Evolutionary conservation across 2,329 filamentous ascomycete genomes (phyloP).

Genomic region (Beauveria rudraprayagi): DNA sequence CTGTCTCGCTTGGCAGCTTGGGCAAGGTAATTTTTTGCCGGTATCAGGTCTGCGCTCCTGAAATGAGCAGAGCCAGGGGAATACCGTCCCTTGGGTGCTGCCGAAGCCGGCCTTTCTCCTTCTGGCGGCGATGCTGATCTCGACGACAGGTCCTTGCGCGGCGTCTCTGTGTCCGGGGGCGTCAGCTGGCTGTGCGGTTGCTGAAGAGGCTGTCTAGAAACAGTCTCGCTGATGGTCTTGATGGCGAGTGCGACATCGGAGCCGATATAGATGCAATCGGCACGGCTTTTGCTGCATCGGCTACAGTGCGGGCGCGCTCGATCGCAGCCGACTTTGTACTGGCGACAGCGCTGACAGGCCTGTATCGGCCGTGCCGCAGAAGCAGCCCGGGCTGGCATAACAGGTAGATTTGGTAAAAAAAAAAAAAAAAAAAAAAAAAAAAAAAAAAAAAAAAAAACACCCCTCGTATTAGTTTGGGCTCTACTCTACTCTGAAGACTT

Average conservation of each 20-base stretch:
- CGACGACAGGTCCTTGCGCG: background rate
- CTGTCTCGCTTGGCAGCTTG: constrained; percentile 2
- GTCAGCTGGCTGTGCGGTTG: background rate
- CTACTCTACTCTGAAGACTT: background rate
- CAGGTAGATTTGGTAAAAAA: background rate
- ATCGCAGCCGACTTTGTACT: constrained; percentile 11
- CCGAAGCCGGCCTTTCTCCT: background rate
- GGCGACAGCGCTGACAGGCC: constrained; percentile 10
- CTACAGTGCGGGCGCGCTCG: background rate
- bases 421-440: background rate
- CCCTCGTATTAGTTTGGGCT: background rate
- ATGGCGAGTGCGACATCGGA: background rate
- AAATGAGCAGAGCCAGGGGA: background rate
- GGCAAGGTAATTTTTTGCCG: background rate
- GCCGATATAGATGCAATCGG: background rate
- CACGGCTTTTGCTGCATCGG: background rate
- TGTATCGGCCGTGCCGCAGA: background rate
- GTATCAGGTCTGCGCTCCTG: background rate
- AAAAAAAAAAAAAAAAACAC: background rate
- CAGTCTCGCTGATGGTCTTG: no score
- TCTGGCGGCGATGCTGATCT: background rate
- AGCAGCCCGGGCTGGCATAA: background rate
- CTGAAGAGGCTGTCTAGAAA: background rate
- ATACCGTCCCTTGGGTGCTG: background rate
- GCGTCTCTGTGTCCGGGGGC: background rate